Evolutionary conservation across 306 rosid species (phyloP).

Genomic region (Arachis stenosperma): DNA sequence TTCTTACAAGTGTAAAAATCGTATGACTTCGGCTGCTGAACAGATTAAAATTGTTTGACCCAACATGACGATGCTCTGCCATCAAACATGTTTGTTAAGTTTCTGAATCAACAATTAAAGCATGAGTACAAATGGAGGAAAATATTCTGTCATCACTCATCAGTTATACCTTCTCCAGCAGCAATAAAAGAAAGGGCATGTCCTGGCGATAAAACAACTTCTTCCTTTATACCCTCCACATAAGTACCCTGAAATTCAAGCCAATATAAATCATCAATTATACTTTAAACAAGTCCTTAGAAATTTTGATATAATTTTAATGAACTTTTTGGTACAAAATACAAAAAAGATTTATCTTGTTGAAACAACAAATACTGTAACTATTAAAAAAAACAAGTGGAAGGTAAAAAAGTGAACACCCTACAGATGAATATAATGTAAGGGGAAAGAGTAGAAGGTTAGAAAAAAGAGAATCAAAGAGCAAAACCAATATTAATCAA

Average conservation of each 20-base stretch:
- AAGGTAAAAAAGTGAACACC: too few species aligned
- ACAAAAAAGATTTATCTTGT: too few species aligned
- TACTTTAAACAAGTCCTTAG: conserved; percentile 16
- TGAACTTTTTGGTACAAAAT: too few species aligned
- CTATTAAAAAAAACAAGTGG: too few species aligned
- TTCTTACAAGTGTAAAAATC: conserved; percentile 90
- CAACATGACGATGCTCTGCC: conserved; percentile 99
- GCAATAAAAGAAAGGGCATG: conserved; percentile 98
- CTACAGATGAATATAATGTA: not conserved
- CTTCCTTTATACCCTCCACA: conserved; percentile 99
- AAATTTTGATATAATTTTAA: too few species aligned
- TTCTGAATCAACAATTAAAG: conserved; percentile 20
- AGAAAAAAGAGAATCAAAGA: conserved; percentile 12
- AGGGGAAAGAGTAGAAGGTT: not conserved
- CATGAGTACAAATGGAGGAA: conserved; percentile 11
- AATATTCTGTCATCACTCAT: conserved; percentile 15
- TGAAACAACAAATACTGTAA: too few species aligned
- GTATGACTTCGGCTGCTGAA: conserved; percentile 99
- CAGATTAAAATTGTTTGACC: conserved; percentile 97
- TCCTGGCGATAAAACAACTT: conserved; percentile 96
- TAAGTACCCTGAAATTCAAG: conserved; percentile 82
- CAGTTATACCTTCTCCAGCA: conserved; percentile 85
- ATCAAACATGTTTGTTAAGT: conserved; percentile 35
- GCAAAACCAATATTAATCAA: conserved; percentile 11
- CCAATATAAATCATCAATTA: conserved; percentile 26